Base-by-base conservation (phyloP, 2,329 filamentous ascomycete species). In the Sporothrix pseudoabietina region DNA sequence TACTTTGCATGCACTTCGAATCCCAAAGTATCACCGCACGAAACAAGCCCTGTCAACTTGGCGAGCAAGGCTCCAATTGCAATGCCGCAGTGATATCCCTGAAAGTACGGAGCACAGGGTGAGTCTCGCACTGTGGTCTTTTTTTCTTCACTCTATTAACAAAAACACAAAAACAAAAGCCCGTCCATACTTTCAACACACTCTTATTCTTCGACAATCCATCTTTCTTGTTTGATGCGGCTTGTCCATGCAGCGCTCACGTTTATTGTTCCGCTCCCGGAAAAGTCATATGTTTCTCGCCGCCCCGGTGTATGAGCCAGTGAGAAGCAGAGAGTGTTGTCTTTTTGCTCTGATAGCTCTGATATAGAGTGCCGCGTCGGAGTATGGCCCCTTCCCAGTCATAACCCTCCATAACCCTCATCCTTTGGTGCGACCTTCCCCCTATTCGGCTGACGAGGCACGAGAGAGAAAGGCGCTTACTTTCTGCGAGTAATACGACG, bases 31-130 rank as follows among this genome's bases (percentile, higher is more conserved):
- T 71, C 72, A 73, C 35, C 68, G 26, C 72, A 57, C 72, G 39
- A 73, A 49, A 71, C 57, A 39, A 19, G 59, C 32, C 44, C 57
- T 63, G 49, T 35, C 39, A 6, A 32, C 35, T 68, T 47, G 71
- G 61, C 61, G 71, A 68, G 71, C 59, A 68, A 68, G 71, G 49
- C 65, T 47, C 61, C 71, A 68, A 68, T 32, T 65, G 35, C 32
- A 39, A 47, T n/a, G 61, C 55, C 41, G 57, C 9, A 16, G 61
- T 66, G 39, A 26, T 55, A 26, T 4, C 61, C 41, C 68, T 47
- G 68, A 35, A 5, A 26, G 26, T 26, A 26, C 26, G 26, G 35
- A 47, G 35, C 52, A 59, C 68, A 70, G 26, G 35, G 30, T 57
- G 52, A 54, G 52, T 47, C 68, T 57, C 68, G 54, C 55, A 30